A percentile compares a stretch with the other conserved stretches of the same genome.
Evolutionary conservation across 2,329 filamentous ascomycete species (phyloP).

Genomic region (Exophiala mesophila): DNA sequence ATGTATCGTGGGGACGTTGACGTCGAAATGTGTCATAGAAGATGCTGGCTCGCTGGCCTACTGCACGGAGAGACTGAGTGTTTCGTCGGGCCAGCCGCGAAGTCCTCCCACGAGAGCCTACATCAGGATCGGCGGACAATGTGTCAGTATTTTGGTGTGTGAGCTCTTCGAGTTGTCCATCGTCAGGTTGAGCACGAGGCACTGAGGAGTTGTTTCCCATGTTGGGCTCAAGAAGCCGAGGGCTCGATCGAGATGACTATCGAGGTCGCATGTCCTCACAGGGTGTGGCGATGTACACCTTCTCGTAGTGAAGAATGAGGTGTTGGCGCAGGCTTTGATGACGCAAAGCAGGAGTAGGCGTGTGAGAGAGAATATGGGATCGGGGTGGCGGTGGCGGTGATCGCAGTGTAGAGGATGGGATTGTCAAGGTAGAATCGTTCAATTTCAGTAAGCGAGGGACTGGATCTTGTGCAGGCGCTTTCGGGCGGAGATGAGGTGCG

Average conservation of each 20-base stretch:
- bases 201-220: slow-evolving; percentile 22
- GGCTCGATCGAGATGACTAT: slow-evolving; percentile 9
- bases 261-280: slow-evolving; percentile 14
- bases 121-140: slow-evolving; percentile 2
- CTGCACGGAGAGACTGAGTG: slow-evolving; percentile 12
- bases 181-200: slow-evolving; percentile 9
- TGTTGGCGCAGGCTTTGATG: too few species aligned
- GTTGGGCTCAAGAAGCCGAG: slow-evolving; percentile 5
- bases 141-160: slow-evolving; percentile 7
- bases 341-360: too few species aligned
- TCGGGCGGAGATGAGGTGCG: too few species aligned
- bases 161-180: slow-evolving; percentile 15
- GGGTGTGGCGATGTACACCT: too few species aligned
- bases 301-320: too few species aligned
- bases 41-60: slow-evolving; percentile 20
- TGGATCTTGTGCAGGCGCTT: too few species aligned
- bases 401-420: too few species aligned
- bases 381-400: background rate
- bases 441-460: too few species aligned
- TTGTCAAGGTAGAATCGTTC: too few species aligned
- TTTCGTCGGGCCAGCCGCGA: slow-evolving; percentile 16
- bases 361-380: background rate
- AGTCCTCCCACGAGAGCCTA: slow-evolving; percentile 5
- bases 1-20: slow-evolving; percentile 21
- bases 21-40: slow-evolving; percentile 27